phyloP scores from a whole-genome alignment of 208 protist genomes.

The Phytomonas francai region DNA sequence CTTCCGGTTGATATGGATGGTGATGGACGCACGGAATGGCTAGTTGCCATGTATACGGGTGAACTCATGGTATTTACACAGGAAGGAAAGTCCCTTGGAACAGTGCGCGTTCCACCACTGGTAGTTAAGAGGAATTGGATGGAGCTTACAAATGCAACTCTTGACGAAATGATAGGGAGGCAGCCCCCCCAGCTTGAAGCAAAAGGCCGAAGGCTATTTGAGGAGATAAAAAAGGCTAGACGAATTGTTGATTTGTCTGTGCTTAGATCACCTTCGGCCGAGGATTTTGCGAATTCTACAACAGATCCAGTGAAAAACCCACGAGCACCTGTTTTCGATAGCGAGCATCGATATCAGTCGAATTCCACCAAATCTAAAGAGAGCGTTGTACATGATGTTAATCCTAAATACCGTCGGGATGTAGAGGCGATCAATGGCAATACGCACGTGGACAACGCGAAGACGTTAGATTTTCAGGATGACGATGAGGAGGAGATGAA shows the following conservation, averaged over 20 bases:
- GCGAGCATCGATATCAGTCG: background rate
- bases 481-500: conserved; percentile 3
- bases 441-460: conserved; percentile 14
- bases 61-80: conserved; percentile 79
- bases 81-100: conserved; percentile 41
- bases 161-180: background rate
- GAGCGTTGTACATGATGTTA: background rate
- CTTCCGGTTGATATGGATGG: conserved; percentile 77
- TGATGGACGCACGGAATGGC: conserved; percentile 76
- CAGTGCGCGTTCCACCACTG: conserved; percentile 67
- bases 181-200: background rate
- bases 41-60: conserved; percentile 78
- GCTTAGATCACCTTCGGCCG: background rate
- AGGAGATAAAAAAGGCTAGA: conserved; percentile 20
- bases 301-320: background rate
- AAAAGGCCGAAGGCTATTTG: background rate
- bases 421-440: conserved; percentile 15
- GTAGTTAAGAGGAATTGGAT: conserved; percentile 78
- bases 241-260: conserved; percentile 27
- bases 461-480: conserved; percentile 8
- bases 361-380: background rate
- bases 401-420: background rate
- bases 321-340: background rate
- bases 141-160: conserved; percentile 15
- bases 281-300: background rate